These are phyloP conservation scores for Colletotrichum lindemuthianum DNA, from an alignment of 2,329 filamentous ascomycete species.

Conservation along the genomic window DNA sequence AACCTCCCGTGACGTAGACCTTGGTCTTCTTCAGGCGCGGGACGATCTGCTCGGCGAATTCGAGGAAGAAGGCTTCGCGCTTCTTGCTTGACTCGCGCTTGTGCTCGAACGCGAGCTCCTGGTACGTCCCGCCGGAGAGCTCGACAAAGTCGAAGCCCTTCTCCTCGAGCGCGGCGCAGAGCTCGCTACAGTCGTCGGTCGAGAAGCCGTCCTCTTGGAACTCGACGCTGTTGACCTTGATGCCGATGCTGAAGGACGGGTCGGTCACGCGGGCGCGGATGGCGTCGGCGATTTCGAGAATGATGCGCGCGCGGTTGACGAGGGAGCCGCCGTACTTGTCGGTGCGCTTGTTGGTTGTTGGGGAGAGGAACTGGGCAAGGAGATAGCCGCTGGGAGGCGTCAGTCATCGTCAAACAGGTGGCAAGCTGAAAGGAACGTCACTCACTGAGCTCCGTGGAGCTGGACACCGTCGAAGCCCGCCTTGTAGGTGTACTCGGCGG, in stretches of 20 bases:
- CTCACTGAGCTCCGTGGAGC: conserved; percentile 56
- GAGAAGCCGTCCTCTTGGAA: conserved; percentile 64
- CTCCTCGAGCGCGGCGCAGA: conserved; percentile 58
- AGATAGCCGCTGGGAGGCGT: conserved; percentile 51
- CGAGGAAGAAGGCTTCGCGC: conserved; percentile 69
- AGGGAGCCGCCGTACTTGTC: conserved; percentile 59
- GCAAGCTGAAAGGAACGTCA: background rate
- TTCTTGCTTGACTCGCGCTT: conserved; percentile 64
- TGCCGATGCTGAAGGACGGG: conserved; percentile 56
- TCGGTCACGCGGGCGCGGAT: conserved; percentile 45
- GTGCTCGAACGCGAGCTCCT: conserved; percentile 61
- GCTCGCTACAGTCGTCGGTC: conserved; percentile 59
- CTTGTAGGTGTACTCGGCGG: conserved; percentile 65
- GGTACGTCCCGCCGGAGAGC: conserved; percentile 69
- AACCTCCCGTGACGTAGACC: conserved; percentile 68
- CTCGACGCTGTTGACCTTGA: conserved; percentile 69
- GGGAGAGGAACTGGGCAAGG: conserved; percentile 54
- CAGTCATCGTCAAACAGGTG: background rate
- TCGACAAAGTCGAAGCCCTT: conserved; percentile 67
- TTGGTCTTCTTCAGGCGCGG: conserved; percentile 59
- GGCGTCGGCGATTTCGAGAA: conserved; percentile 56
- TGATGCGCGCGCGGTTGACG: conserved; percentile 57
- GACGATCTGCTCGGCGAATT: conserved; percentile 65
- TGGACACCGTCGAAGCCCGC: conserved; percentile 62
- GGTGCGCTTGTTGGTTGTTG: conserved; percentile 54